phyloP scores from a whole-genome alignment of 2,329 filamentous ascomycete species.

The Elsinoe perseae region DNA sequence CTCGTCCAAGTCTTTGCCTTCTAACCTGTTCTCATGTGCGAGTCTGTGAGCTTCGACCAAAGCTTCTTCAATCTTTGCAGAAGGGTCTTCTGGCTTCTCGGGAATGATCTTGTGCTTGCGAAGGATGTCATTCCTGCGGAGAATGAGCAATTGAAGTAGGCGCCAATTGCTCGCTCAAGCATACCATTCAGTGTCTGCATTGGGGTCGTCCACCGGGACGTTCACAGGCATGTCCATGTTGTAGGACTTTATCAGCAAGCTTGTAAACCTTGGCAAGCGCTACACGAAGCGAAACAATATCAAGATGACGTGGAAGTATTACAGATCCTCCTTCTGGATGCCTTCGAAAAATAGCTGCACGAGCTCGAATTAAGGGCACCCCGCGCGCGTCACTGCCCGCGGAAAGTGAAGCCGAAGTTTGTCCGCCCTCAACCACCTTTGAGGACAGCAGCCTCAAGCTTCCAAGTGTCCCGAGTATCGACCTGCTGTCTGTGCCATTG shows the following conservation, averaged over 20 bases:
- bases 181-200: conserved; percentile 96
- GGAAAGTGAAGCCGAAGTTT: conserved; percentile 13
- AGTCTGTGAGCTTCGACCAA: conserved; percentile 72
- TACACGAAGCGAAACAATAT: too few relatives aligned
- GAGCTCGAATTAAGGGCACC: not conserved
- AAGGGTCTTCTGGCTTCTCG: conserved; percentile 93
- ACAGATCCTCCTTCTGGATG: not conserved
- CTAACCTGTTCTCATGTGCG: conserved; percentile 84
- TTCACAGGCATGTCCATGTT: conserved; percentile 49
- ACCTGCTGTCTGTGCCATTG: conserved; percentile 13
- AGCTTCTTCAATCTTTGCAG: conserved; percentile 92
- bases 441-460: conserved; percentile 14
- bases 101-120: conserved; percentile 94
- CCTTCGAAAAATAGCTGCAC: conserved; percentile 5
- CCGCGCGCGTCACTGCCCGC: conserved; percentile 1
- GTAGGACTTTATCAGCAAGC: not conserved
- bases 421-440: conserved; percentile 12
- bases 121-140: conserved; percentile 86
- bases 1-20: conserved; percentile 91
- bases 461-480: conserved; percentile 13
- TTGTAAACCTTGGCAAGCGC: too few relatives aligned
- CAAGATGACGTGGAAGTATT: too few relatives aligned
- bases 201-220: conserved; percentile 89
- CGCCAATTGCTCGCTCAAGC: not conserved
- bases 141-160: not conserved